Evolutionary conservation across 164 flowering plant genomes (phyloP).

Genomic region (Paratinospora sagittata): DNA sequence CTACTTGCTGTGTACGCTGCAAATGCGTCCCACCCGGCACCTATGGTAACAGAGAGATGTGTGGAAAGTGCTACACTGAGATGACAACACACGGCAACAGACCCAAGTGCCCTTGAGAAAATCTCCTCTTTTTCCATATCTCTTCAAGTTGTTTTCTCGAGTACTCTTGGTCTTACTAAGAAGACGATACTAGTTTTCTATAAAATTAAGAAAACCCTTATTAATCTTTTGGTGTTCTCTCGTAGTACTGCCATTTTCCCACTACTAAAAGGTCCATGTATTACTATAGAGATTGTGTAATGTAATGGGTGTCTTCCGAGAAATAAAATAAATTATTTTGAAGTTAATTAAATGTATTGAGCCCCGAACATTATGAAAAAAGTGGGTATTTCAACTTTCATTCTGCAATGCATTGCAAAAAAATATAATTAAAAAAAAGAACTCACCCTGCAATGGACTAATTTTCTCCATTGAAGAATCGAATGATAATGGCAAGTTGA

Average conservation of each 20-base stretch:
- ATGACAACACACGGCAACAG: conserved; percentile 39
- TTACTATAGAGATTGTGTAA: background rate
- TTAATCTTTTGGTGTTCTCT: no score
- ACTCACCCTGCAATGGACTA: no score
- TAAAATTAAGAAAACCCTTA: no score
- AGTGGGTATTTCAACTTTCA: no score
- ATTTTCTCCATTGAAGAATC: no score
- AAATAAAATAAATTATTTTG: background rate
- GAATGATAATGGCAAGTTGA: no score
- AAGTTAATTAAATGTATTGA: no score
- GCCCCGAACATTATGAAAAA: no score
- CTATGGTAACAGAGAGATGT: conserved; percentile 40
- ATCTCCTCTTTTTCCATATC: background rate
- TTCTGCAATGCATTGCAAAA: no score
- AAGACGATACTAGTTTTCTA: no score
- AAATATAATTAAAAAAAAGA: no score
- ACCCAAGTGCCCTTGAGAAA: conserved; percentile 48
- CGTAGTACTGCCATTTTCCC: no score
- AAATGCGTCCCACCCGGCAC: conserved; percentile 63
- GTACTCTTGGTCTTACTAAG: background rate
- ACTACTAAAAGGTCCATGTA: background rate
- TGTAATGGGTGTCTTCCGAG: background rate
- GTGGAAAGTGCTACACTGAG: conserved; percentile 52
- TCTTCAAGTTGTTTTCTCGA: background rate
- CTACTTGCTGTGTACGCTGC: conserved; percentile 52